A percentile compares a stretch with the other conserved stretches of the same genome.
These are phyloP conservation scores for Mollisiaceae sp. DNA, from an alignment of 2,329 filamentous ascomycete genomes.

Conservation along the genomic window DNA sequence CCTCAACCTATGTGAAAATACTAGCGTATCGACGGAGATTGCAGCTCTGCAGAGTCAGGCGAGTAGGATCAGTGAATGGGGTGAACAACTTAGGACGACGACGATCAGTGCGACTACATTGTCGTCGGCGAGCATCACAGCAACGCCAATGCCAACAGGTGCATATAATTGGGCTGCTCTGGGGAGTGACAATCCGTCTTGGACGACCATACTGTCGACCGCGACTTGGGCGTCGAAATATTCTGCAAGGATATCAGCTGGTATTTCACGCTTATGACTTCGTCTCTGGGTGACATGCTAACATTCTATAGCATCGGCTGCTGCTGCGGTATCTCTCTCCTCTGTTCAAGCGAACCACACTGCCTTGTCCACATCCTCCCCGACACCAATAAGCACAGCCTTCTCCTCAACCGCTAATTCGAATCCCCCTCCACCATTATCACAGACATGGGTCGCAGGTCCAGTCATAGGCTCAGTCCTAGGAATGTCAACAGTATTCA, in stretches of 20 bases:
- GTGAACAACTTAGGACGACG: constrained; percentile 13
- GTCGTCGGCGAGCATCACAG: constrained; percentile 7
- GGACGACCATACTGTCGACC: constrained; percentile 16
- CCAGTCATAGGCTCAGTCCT: constrained; percentile 36
- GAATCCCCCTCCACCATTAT: constrained; percentile 18
- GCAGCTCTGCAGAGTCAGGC: constrained; percentile 31
- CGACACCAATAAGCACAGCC: background rate
- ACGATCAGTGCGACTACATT: background rate
- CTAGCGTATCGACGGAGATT: constrained; percentile 24
- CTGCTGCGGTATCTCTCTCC: background rate
- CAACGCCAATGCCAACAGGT: constrained; percentile 11
- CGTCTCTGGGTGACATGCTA: background rate
- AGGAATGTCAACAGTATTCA: constrained; percentile 35
- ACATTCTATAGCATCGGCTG: constrained; percentile 5
- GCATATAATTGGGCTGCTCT: background rate
- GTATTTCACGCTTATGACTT: constrained; percentile 8
- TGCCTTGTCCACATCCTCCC: constrained; percentile 10
- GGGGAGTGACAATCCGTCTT: constrained; percentile 2
- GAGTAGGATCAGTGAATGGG: constrained; percentile 26
- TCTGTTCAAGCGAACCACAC: background rate
- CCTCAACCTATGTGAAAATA: constrained; percentile 31
- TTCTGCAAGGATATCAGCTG: constrained; percentile 13
- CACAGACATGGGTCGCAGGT: constrained; percentile 36
- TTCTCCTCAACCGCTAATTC: background rate
- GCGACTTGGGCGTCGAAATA: constrained; percentile 18